Conservation (phyloP, 306 rosid species). For the Pueraria montana region DNA sequence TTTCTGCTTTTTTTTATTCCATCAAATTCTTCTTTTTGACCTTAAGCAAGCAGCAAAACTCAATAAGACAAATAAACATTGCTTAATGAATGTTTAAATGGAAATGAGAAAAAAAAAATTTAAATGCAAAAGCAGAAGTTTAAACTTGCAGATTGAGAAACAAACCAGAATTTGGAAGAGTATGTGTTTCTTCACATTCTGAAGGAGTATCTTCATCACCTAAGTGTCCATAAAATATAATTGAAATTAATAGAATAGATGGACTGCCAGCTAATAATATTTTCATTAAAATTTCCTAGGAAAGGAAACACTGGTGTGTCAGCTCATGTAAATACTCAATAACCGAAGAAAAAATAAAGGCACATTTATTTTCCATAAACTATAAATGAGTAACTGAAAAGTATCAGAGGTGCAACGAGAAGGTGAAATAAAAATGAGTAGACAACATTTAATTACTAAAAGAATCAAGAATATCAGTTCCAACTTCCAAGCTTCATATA, state of each 20-base stretch:
- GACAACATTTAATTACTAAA: background rate
- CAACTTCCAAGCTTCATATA: slow-evolving; percentile 4
- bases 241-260: slow-evolving; percentile 31
- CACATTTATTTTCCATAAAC: slow-evolving; percentile 19
- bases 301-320: slow-evolving; percentile 18
- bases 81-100: background rate
- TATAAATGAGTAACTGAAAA: background rate
- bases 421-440: slow-evolving; percentile 5
- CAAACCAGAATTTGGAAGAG: slow-evolving; percentile 67
- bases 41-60: slow-evolving; percentile 47
- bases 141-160: slow-evolving; percentile 37
- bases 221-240: slow-evolving; percentile 45
- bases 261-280: background rate
- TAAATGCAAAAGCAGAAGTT: slow-evolving; percentile 8
- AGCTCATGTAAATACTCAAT: slow-evolving; percentile 22
- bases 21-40: slow-evolving; percentile 49
- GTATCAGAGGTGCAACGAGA: background rate
- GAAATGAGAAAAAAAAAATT: background rate
- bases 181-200: slow-evolving; percentile 58
- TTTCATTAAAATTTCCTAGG: background rate
- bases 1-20: slow-evolving; percentile 63
- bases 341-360: slow-evolving; percentile 4
- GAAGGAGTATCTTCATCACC: slow-evolving; percentile 75
- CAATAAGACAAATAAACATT: slow-evolving; percentile 20
- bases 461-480: slow-evolving; percentile 27